phyloP scores from a whole-genome alignment of 208 protist genomes.

The Acanthamoeba divionensis region DNA sequence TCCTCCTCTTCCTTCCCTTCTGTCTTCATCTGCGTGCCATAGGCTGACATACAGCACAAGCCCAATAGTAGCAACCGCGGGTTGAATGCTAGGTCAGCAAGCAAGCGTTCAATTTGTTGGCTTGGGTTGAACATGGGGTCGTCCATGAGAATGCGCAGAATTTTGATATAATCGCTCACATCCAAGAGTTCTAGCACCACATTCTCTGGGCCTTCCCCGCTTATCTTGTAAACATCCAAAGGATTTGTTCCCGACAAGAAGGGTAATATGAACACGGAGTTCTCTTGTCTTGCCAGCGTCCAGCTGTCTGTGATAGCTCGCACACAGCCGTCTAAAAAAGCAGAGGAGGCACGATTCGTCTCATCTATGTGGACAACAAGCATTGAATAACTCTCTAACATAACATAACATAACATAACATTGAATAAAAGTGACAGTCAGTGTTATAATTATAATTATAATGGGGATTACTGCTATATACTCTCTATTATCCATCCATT shows the following conservation, averaged over 20 bases:
- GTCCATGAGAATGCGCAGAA: not conserved
- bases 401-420: not conserved
- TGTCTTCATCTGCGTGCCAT: too few relatives aligned
- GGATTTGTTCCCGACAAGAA: not conserved
- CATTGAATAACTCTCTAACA: not conserved
- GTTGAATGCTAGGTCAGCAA: not conserved
- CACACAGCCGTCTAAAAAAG: not conserved
- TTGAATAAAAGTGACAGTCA: not conserved
- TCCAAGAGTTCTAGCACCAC: not conserved
- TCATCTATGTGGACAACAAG: conserved; percentile 36
- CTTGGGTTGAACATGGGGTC: not conserved
- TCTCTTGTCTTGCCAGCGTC: not conserved
- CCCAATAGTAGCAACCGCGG: not conserved
- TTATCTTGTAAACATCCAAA: not conserved
- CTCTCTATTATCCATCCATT: not conserved
- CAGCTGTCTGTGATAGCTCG: conserved; percentile 15
- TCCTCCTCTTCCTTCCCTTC: too few relatives aligned
- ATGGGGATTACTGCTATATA: not conserved
- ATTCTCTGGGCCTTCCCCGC: not conserved
- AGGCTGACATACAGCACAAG: not conserved
- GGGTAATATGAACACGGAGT: not conserved
- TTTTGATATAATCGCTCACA: not conserved
- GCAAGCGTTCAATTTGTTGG: not conserved
- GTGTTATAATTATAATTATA: not conserved
- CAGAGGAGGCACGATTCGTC: not conserved